These are phyloP conservation scores for Amaranthus tricolor DNA, from an alignment of 179 eudicot species.

Conservation along the genomic window DNA sequence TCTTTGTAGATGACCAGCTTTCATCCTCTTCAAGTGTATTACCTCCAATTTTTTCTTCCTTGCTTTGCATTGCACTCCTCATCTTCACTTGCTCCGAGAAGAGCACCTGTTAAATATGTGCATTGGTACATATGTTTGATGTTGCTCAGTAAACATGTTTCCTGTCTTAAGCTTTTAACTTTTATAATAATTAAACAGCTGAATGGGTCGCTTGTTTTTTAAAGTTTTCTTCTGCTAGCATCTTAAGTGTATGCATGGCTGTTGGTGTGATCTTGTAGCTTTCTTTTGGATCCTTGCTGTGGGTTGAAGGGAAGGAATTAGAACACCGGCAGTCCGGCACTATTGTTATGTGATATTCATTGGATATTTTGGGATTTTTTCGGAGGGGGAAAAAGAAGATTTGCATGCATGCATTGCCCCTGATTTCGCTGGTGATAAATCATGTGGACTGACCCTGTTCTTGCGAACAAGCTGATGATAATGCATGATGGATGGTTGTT, in stretches of 20 bases:
- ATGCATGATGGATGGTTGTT: not conserved
- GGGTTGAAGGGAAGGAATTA: not conserved
- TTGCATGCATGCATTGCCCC: not conserved
- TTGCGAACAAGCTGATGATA: not conserved
- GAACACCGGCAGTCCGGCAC: too few relatives aligned
- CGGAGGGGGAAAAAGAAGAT: not conserved
- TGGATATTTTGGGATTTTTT: not conserved
- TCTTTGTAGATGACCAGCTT: constrained; percentile 40
- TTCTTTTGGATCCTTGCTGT: not conserved
- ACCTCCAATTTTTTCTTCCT: constrained; percentile 32
- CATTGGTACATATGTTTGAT: not conserved
- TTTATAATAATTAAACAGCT: not conserved
- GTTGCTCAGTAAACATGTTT: not conserved
- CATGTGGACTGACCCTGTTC: not conserved
- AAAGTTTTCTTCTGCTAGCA: not conserved
- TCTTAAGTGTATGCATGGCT: not conserved
- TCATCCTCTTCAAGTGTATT: constrained; percentile 33
- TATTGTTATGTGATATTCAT: not conserved
- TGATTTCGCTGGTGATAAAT: not conserved
- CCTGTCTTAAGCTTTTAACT: not conserved
- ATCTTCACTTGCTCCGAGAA: constrained; percentile 64
- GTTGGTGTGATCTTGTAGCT: not conserved
- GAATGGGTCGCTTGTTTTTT: not conserved
- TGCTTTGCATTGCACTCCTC: constrained; percentile 46
- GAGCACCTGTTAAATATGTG: constrained; percentile 40